These are phyloP conservation scores for Jamesozyma piceae DNA, from an alignment of 805 yeast genomes.

Conservation along the genomic window DNA sequence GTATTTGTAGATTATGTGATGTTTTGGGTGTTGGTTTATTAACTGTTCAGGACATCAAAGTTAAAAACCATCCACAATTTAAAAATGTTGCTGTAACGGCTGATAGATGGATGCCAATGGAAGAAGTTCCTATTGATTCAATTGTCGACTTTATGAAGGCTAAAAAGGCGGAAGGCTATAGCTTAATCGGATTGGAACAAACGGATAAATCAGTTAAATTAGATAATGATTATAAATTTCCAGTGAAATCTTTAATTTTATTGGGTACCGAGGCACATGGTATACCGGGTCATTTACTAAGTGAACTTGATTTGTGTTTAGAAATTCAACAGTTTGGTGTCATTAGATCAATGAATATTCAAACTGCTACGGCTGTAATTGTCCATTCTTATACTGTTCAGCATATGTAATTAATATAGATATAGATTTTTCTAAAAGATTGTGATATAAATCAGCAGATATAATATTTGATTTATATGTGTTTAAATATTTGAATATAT, in stretches of 20 bases:
- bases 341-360: conserved; percentile 90
- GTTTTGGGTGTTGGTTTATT: conserved; percentile 81
- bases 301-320: conserved; percentile 76
- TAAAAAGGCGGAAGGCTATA: conserved; percentile 70
- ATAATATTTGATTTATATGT: too few relatives aligned
- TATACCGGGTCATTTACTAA: conserved; percentile 73
- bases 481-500: too few relatives aligned
- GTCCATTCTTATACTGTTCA: conserved; percentile 75
- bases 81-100: conserved; percentile 89
- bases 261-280: conserved; percentile 88
- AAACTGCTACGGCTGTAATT: conserved; percentile 90
- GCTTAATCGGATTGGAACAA: conserved; percentile 84
- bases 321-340: conserved; percentile 91
- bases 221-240: conserved; percentile 57
- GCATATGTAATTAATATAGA: conserved; percentile 29
- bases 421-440: too few relatives aligned
- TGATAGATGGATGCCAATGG: conserved; percentile 91
- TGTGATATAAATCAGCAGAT: too few relatives aligned
- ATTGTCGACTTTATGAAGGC: conserved; percentile 48
- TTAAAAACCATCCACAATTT: conserved; percentile 59
- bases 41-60: conserved; percentile 62
- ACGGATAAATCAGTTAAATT: conserved; percentile 80
- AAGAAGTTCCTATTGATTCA: conserved; percentile 52
- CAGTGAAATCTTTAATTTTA: conserved; percentile 65
- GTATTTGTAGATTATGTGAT: conserved; percentile 86